Conservation (phyloP, 1,284 basidiomycete species). For the Exobasidium rhododendri region DNA sequence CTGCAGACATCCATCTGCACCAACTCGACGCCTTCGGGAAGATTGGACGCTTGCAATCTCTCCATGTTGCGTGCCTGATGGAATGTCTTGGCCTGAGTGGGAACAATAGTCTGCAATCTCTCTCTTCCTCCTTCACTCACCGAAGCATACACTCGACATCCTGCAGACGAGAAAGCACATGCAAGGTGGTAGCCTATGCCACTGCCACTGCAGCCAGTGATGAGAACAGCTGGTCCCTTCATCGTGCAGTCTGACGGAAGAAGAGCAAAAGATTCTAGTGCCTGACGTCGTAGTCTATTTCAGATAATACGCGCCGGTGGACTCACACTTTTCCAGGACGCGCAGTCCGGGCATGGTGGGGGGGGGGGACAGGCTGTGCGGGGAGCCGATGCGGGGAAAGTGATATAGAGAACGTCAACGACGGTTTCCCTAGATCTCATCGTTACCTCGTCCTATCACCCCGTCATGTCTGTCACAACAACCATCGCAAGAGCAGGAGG, state of each 20-base stretch:
- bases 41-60: slow-evolving; percentile 19
- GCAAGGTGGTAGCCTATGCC: slow-evolving; percentile 1
- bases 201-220: slow-evolving; percentile 3
- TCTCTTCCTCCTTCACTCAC: not conserved
- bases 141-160: slow-evolving; percentile 4
- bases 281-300: no score
- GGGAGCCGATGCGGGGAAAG: no score
- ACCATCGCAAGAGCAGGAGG: not conserved
- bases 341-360: no score
- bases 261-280: no score
- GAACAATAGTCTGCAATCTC: not conserved
- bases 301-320: no score
- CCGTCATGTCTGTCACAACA: not conserved
- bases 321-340: no score
- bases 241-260: no score
- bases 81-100: not conserved
- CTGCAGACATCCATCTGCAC: slow-evolving; percentile 37
- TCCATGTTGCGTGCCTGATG: slow-evolving; percentile 30
- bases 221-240: not conserved
- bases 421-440: not conserved
- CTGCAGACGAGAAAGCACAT: not conserved
- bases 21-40: slow-evolving; percentile 29
- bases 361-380: not conserved
- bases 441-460: not conserved
- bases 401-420: no score